A percentile compares a stretch with the other conserved stretches of the same genome.
Conservation (phyloP, 2,329 filamentous ascomycete species). For the Ophiosphaerella korrae region DNA sequence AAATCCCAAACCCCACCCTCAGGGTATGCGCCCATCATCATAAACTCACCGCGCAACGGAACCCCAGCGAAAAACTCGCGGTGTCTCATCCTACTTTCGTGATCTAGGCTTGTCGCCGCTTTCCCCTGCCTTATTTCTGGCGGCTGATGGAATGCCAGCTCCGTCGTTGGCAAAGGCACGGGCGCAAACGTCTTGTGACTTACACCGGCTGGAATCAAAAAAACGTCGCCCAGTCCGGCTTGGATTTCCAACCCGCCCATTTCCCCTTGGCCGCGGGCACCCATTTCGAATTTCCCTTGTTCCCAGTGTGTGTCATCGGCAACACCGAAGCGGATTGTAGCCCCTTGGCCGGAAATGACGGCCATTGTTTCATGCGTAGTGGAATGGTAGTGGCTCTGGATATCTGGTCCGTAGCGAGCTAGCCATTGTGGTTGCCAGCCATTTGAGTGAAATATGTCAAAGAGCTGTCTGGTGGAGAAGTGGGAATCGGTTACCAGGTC, state of each 20-base stretch:
- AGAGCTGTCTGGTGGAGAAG: slow-evolving; percentile 39
- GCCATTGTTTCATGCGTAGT: slow-evolving; percentile 63
- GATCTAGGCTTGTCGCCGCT: slow-evolving; percentile 8
- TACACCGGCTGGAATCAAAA: slow-evolving; percentile 62
- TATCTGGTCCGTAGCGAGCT: slow-evolving; percentile 61
- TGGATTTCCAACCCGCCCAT: slow-evolving; percentile 56
- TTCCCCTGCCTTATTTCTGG: slow-evolving; percentile 38
- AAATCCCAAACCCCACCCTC: slow-evolving; percentile 58
- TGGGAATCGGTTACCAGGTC: slow-evolving; percentile 26
- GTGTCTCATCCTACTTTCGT: slow-evolving; percentile 40
- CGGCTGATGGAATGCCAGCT: slow-evolving; percentile 53
- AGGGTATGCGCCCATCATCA: slow-evolving; percentile 65
- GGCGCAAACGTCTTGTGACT: slow-evolving; percentile 61
- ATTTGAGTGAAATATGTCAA: slow-evolving; percentile 55
- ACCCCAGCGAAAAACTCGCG: slow-evolving; percentile 45
- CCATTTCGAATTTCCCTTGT: slow-evolving; percentile 31
- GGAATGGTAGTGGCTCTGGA: slow-evolving; percentile 63
- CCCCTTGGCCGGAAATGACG: slow-evolving; percentile 58
- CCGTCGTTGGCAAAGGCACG: slow-evolving; percentile 33
- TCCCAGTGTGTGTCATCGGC: slow-evolving; percentile 49
- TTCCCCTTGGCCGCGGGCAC: slow-evolving; percentile 52
- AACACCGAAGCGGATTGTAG: slow-evolving; percentile 61
- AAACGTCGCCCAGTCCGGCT: slow-evolving; percentile 61
- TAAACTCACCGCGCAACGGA: slow-evolving; percentile 52
- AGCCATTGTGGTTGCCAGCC: slow-evolving; percentile 63